Conservation (phyloP, 2,329 filamentous ascomycete genomes). For the Metarhizium guizhouense region DNA sequence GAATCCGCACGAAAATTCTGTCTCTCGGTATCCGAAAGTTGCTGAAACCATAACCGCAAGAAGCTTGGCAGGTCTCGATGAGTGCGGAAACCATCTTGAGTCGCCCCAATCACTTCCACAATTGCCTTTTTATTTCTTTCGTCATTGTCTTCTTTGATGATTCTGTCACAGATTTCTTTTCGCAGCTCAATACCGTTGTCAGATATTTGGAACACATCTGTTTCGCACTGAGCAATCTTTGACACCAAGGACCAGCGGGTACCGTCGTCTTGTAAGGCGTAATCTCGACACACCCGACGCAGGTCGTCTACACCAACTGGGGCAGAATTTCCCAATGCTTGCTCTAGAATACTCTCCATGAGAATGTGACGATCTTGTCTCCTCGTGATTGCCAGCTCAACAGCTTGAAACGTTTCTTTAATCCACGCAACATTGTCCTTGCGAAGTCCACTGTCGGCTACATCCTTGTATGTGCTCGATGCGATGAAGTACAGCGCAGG, state of each 20-base stretch:
- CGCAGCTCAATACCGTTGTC: constrained; percentile 31
- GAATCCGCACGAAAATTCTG: constrained; percentile 16
- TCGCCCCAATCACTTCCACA: constrained; percentile 29
- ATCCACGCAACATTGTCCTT: constrained; percentile 30
- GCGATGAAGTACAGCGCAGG: constrained; percentile 38
- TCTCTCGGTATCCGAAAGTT: constrained; percentile 27
- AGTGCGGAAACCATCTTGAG: constrained; percentile 35
- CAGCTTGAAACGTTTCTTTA: constrained; percentile 23
- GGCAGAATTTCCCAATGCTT: constrained; percentile 20
- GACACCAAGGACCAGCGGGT: constrained; percentile 36
- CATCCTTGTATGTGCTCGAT: constrained; percentile 16
- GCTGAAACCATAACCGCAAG: constrained; percentile 36
- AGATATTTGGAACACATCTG: constrained; percentile 35
- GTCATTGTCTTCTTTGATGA: constrained; percentile 13
- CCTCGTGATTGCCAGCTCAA: constrained; percentile 18
- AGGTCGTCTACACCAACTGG: constrained; percentile 31
- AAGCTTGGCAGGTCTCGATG: constrained; percentile 36
- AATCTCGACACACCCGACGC: constrained; percentile 31
- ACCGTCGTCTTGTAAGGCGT: constrained; percentile 25
- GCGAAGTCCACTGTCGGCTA: constrained; percentile 18
- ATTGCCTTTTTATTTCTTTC: constrained; percentile 15
- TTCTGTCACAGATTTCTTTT: constrained; percentile 28
- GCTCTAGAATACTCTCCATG: constrained; percentile 21
- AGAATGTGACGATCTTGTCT: constrained; percentile 17
- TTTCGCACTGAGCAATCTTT: constrained; percentile 33